Evolutionary conservation across 805 yeast species (phyloP), one percentile per base, ranked within the genome.

Genomic region (Yarrowia sp.): DNA sequence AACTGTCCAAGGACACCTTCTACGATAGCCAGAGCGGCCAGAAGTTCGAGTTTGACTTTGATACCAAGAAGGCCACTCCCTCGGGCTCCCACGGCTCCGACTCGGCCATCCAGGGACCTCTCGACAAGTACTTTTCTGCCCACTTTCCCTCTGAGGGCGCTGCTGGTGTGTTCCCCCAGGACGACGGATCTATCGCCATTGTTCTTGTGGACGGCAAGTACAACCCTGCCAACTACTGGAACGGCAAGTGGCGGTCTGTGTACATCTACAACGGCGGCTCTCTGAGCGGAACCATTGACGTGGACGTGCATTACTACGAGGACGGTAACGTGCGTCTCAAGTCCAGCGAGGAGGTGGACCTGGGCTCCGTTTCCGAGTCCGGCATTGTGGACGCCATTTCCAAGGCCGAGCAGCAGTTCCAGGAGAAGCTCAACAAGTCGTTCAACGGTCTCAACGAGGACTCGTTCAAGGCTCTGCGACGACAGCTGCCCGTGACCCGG

Each of bases 301-400:
- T 92, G 33, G 92, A 90, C 68, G 88, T 92, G 43, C 99, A 93
- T 75, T 95, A 92, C 75, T 95, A 83, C 74, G 99, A 93, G 77
- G 98, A 93, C 70, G 99, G 99, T 32, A 93, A 93, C 72, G 98
- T 93, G 19, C 82, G 93, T 62, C 82, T 95, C 71, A 85, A 83
- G 67, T 79, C 86, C 2, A 67, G 68, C 8, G 78, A 80, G 66
- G 62, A 68, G 17, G 69, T 75, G 21, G 21, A 66, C 28, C 35
- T 67, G 3, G 61, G 46, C 17, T 48, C 63, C 16, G 66, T 63
- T 51, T 67, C 68, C 33, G 54, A 43, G 11, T 30, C 59, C 9
- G 71, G 76, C 3, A 76, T 73, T 16, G 75, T 85, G 38, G 76
- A 81, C 65, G 73, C 78, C 40, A 88, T 91, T 68, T 77, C 80